phyloP scores from a whole-genome alignment of 176 grass and related monocot genomes.

The Carex parvula region DNA sequence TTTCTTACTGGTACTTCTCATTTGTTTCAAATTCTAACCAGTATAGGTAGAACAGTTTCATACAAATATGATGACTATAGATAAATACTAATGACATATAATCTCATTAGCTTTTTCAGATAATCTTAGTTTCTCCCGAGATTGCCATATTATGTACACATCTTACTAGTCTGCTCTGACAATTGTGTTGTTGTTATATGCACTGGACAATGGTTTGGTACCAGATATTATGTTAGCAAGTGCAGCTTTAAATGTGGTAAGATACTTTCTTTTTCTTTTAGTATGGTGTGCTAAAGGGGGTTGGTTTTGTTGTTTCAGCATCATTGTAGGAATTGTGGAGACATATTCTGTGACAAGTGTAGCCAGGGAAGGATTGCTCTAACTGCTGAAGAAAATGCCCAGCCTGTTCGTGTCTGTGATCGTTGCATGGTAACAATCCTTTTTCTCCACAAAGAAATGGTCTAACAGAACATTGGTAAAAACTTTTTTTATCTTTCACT shows the following conservation, averaged over 20 bases:
- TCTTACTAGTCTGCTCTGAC: background rate
- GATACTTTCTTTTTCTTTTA: background rate
- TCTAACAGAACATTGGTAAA: background rate
- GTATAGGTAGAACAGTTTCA: background rate
- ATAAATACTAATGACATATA: background rate
- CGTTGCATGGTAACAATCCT: constrained; percentile 72
- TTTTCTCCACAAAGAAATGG: background rate
- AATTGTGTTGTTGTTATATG: background rate
- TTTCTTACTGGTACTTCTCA: background rate
- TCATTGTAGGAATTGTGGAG: constrained; percentile 98
- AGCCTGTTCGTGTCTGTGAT: constrained; percentile 94
- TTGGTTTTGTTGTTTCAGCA: constrained; percentile 50
- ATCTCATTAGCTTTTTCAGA: background rate
- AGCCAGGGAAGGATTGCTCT: constrained; percentile 87
- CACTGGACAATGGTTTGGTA: background rate
- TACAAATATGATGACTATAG: background rate
- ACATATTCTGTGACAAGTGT: constrained; percentile 99
- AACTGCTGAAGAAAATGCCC: constrained; percentile 87
- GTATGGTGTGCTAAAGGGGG: constrained; percentile 15
- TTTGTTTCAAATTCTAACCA: background rate
- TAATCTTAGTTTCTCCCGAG: background rate
- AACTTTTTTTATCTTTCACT: background rate
- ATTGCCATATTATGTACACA: background rate
- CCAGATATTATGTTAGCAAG: background rate
- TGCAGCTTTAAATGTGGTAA: background rate